These are phyloP conservation scores for Mortierella antarctica DNA, from an alignment of 192 early-diverging fungal species.

Conservation along the genomic window DNA sequence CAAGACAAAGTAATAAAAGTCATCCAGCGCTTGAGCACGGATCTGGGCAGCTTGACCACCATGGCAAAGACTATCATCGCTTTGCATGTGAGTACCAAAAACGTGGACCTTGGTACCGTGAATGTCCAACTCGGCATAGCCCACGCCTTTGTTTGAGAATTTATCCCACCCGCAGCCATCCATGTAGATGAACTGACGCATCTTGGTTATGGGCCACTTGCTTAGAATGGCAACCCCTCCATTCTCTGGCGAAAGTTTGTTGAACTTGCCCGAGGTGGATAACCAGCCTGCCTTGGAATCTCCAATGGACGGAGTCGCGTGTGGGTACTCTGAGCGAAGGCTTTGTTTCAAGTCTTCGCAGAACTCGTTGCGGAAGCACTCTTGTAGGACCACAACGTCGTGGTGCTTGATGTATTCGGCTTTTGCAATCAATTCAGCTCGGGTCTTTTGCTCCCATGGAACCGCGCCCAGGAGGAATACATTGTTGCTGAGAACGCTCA, in stretches of 20 bases:
- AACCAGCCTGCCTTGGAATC: no score
- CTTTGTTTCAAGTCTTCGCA: no score
- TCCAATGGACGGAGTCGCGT: no score
- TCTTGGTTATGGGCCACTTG: constrained; percentile 19
- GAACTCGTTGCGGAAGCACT: no score
- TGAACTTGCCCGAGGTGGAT: no score
- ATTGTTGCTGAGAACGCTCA: no score
- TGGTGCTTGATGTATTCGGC: no score
- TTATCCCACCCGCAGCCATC: constrained; percentile 5
- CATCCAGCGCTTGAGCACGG: neutral
- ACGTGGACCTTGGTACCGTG: constrained; percentile 21
- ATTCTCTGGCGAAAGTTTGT: neutral
- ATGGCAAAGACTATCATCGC: neutral
- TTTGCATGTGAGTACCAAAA: constrained; percentile 31
- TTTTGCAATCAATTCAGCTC: no score
- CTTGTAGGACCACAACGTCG: no score
- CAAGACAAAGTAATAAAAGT: constrained; percentile 3
- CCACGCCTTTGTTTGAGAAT: constrained; percentile 21
- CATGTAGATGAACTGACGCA: constrained; percentile 4
- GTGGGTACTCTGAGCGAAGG: no score
- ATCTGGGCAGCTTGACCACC: neutral
- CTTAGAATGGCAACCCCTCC: constrained; percentile 6
- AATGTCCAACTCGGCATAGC: constrained; percentile 7
- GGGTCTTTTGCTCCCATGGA: no score
- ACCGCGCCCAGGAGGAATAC: no score